These are phyloP conservation scores for Fusarium sulawesiense DNA, from an alignment of 2,329 filamentous ascomycete genomes.

Conservation along the genomic window DNA sequence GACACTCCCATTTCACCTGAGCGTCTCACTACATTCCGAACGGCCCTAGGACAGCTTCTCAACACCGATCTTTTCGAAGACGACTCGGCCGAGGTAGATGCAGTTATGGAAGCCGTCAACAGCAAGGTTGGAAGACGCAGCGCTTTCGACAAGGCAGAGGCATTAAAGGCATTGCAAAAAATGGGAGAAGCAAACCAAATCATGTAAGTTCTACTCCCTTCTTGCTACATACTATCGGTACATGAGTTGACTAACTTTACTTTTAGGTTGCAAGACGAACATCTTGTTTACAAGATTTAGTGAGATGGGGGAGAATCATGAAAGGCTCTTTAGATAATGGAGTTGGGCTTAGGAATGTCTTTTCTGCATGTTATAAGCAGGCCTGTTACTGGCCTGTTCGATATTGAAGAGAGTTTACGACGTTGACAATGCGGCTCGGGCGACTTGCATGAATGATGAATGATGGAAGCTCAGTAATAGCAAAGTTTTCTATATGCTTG, in stretches of 20 bases:
- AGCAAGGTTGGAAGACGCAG: slow-evolving; percentile 67
- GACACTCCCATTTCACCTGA: slow-evolving; percentile 65
- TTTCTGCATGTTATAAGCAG: slow-evolving; percentile 2
- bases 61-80: slow-evolving; percentile 86
- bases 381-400: neutral
- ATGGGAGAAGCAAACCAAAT: slow-evolving; percentile 89
- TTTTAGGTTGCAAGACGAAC: slow-evolving; percentile 68
- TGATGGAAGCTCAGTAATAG: slow-evolving; percentile 16
- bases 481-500: slow-evolving; percentile 23
- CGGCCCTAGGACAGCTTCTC: slow-evolving; percentile 84
- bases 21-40: slow-evolving; percentile 80
- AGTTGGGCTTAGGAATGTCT: neutral
- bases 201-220: slow-evolving; percentile 73
- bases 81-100: slow-evolving; percentile 81
- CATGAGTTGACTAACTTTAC: slow-evolving; percentile 34
- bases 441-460: slow-evolving; percentile 18
- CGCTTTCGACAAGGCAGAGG: slow-evolving; percentile 78
- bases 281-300: slow-evolving; percentile 76
- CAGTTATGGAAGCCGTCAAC: slow-evolving; percentile 84
- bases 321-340: slow-evolving; percentile 19
- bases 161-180: slow-evolving; percentile 78
- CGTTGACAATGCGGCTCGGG: slow-evolving; percentile 2
- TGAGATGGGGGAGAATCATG: neutral
- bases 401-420: slow-evolving; percentile 13
- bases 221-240: neutral